phyloP scores from a whole-genome alignment of 1,284 basidiomycete species.

The Naganishia cerealis region DNA sequence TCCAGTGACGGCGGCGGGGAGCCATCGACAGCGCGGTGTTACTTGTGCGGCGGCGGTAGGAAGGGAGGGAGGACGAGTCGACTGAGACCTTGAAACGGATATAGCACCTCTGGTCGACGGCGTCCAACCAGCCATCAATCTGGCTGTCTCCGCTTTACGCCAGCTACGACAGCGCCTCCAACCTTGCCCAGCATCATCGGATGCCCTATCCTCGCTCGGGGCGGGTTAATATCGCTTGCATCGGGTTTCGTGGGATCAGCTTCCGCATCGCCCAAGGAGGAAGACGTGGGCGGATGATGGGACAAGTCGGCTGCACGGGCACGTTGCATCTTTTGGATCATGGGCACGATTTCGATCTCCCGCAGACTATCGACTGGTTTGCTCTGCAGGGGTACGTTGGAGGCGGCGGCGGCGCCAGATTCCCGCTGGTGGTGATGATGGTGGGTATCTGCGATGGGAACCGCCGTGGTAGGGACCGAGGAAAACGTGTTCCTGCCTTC shows the following conservation, averaged over 20 bases:
- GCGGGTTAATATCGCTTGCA: background rate
- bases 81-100: too few species aligned
- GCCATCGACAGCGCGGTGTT: too few species aligned
- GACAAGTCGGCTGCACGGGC: constrained; percentile 13
- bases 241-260: background rate
- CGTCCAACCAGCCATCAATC: background rate
- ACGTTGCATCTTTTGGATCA: constrained; percentile 26
- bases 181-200: too few species aligned
- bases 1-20: too few species aligned
- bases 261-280: background rate
- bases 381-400: background rate
- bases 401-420: background rate
- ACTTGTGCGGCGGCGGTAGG: too few species aligned
- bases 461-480: background rate
- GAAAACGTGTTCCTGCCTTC: constrained; percentile 11
- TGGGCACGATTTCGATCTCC: constrained; percentile 18
- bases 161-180: background rate
- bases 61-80: too few species aligned
- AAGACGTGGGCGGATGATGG: background rate
- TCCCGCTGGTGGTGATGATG: too few species aligned
- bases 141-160: constrained; percentile 12
- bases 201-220: background rate
- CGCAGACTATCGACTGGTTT: constrained; percentile 3
- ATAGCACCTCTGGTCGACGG: background rate
- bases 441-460: background rate